Conservation (phyloP, 768 basidiomycete genomes). For the Leccinum barrowsii region DNA sequence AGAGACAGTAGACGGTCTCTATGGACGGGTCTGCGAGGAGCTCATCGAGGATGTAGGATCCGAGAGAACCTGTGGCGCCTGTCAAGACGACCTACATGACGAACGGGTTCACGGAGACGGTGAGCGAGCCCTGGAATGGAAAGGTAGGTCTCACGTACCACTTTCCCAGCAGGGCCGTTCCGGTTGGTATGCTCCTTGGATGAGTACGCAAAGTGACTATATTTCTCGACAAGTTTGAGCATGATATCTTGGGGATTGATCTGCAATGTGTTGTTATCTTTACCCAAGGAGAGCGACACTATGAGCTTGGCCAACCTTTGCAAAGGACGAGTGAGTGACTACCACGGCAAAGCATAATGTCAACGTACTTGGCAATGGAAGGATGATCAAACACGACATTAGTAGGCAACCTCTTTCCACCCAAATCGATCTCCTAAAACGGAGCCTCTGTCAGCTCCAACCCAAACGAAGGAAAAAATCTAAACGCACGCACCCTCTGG, state of each 20-base stretch:
- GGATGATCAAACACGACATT: constrained; percentile 51
- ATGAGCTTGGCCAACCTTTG: constrained; percentile 42
- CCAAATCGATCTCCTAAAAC: constrained; percentile 16
- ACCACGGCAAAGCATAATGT: not conserved
- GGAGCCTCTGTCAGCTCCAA: constrained; percentile 3
- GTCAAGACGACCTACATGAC: constrained; percentile 37
- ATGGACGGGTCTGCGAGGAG: constrained; percentile 19
- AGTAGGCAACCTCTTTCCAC: constrained; percentile 19
- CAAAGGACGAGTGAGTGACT: not conserved
- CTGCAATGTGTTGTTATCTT: constrained; percentile 2
- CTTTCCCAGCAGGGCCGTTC: constrained; percentile 15
- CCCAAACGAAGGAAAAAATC: constrained; percentile 8
- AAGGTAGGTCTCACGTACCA: constrained; percentile 10
- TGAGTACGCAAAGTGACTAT: constrained; percentile 13
- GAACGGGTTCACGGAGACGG: no score
- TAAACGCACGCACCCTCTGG: constrained; percentile 35
- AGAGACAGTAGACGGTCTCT: constrained; percentile 43
- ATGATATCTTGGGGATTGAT: constrained; percentile 32
- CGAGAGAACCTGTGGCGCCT: constrained; percentile 52
- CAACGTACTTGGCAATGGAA: constrained; percentile 35
- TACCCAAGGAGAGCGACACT: constrained; percentile 32
- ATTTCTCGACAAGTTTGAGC: constrained; percentile 39
- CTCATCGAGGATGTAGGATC: constrained; percentile 44
- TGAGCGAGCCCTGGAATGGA: not conserved
- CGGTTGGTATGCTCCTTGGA: not conserved